Evolutionary conservation across 768 basidiomycete species (phyloP), one percentile per base, ranked within the genome.

Genomic region (Dacryopinax primogenitus): DNA sequence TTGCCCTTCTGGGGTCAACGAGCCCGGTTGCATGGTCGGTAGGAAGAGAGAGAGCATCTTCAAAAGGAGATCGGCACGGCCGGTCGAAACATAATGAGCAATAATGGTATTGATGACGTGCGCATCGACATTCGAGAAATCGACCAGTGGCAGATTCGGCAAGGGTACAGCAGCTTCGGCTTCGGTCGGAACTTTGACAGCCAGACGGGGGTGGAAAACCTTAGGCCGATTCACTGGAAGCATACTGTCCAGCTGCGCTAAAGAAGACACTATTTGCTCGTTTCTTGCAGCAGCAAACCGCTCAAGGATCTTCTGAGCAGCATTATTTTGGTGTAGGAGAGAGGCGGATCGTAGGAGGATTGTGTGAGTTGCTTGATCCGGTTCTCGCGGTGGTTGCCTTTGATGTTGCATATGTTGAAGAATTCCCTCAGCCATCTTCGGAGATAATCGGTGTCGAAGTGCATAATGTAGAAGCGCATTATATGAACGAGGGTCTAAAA

Each of bases 391-490:
- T 2, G 77, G 76, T 7, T 74, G 66, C 16, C 82, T 78, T 1
- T 75, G 66, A 18, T 74, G 68, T 21, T 75, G 76, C 83, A 88
- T 85, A 68, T 87, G 82, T 13, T 79, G 67, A 12, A 88, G 71
- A 15, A 89, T 74, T 13, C 71, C 67, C 15, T 78, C 72, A 0
- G 82, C 86, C 28, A 82, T 75, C 0, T 70, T 65, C 18, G 80
- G 73, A 3, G 84, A 84, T 39, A 78, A 74, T n/a, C 81, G 79
- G 68, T 86, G 80, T 7, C 81, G 81, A 35, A 91, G 77, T 2
- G 84, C 76, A 72, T 88, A 90, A 67, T 86, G 79, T 2, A 90
- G 69, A 30, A 91, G 79, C 0, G 82, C 70, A 71, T 88, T 86
- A 73, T 84, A 86, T 0, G 79, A 74, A 23, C 74, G 71, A 11